phyloP scores from a whole-genome alignment of 257 asterid genomes.

The Capsicum baccatum region DNA sequence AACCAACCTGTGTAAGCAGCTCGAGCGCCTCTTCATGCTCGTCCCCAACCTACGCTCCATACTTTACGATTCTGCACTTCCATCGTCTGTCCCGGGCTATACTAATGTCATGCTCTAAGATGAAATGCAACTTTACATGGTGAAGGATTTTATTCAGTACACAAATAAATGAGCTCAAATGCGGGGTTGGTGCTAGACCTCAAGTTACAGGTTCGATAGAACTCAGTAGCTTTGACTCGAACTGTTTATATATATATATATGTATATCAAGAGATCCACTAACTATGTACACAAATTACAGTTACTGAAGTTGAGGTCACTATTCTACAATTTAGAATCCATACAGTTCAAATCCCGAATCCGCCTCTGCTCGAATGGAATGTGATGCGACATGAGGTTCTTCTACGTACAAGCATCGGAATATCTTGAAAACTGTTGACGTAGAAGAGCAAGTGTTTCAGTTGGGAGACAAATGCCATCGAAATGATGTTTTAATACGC shows the following conservation, averaged over 20 bases:
- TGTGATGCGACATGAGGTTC: not conserved
- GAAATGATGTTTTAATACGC: not conserved
- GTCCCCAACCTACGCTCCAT: not conserved
- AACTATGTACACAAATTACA: not conserved
- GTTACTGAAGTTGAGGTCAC: not conserved
- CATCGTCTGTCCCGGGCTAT: not conserved
- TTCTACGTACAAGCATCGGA: not conserved
- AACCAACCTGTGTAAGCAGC: constrained; percentile 19
- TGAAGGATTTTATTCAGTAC: not conserved
- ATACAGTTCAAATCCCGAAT: not conserved
- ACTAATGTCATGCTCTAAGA: constrained; percentile 7
- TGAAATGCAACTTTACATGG: not conserved
- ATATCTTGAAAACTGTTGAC: not conserved
- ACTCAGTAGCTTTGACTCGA: too few relatives aligned
- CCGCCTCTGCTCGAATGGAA: not conserved
- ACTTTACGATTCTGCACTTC: not conserved
- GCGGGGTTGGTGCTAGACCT: not conserved
- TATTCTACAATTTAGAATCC: not conserved
- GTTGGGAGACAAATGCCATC: constrained; percentile 6
- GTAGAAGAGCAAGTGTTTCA: not conserved
- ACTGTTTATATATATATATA: not conserved
- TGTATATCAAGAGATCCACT: not conserved
- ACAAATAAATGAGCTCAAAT: constrained; percentile 3
- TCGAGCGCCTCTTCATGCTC: not conserved
- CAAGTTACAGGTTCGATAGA: not conserved